Percentiles rank a stretch among this genome's conserved stretches.
phyloP scores from a whole-genome alignment of 495 filamentous ascomycete genomes.

The Penicillium herquei region DNA sequence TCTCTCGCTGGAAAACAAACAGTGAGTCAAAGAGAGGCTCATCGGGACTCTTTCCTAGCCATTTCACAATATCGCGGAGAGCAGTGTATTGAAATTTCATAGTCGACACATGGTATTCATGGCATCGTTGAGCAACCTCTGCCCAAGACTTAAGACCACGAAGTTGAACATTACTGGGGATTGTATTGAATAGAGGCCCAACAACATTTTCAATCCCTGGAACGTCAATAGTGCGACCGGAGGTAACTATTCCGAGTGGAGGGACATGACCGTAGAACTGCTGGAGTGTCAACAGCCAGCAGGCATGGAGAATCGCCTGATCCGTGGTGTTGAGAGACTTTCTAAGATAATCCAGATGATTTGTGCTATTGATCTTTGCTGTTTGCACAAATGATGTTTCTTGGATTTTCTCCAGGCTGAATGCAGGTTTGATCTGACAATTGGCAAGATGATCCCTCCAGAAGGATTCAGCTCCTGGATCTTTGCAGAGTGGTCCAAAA shows the following conservation, averaged over 20 bases:
- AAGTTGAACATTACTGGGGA: slow-evolving; percentile 65
- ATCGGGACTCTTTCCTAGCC: slow-evolving; percentile 37
- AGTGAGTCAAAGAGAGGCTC: slow-evolving; percentile 43
- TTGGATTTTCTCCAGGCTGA: slow-evolving; percentile 5
- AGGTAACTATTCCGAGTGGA: slow-evolving; percentile 40
- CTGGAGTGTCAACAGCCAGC: slow-evolving; percentile 34
- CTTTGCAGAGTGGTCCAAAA: slow-evolving; percentile 44
- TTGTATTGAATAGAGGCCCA: slow-evolving; percentile 85
- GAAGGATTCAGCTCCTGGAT: slow-evolving; percentile 53
- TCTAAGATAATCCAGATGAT: slow-evolving; percentile 17
- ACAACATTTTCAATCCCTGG: slow-evolving; percentile 68
- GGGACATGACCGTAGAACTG: slow-evolving; percentile 34
- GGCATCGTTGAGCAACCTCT: slow-evolving; percentile 35
- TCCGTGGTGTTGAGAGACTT: slow-evolving; percentile 38
- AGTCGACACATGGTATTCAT: slow-evolving; percentile 40
- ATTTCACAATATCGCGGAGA: slow-evolving; percentile 45
- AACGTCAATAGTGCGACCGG: slow-evolving; percentile 44
- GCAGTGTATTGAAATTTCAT: slow-evolving; percentile 47
- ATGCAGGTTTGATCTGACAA: slow-evolving; percentile 30
- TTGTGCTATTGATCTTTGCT: slow-evolving; percentile 12
- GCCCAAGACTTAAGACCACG: slow-evolving; percentile 27
- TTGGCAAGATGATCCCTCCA: slow-evolving; percentile 62
- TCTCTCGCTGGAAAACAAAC: slow-evolving; percentile 63
- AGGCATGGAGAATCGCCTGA: slow-evolving; percentile 43
- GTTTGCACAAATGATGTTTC: slow-evolving; percentile 17